These are phyloP conservation scores for Protomyces inouyei DNA, from an alignment of 1,139 yeast genomes.

Conservation along the genomic window DNA sequence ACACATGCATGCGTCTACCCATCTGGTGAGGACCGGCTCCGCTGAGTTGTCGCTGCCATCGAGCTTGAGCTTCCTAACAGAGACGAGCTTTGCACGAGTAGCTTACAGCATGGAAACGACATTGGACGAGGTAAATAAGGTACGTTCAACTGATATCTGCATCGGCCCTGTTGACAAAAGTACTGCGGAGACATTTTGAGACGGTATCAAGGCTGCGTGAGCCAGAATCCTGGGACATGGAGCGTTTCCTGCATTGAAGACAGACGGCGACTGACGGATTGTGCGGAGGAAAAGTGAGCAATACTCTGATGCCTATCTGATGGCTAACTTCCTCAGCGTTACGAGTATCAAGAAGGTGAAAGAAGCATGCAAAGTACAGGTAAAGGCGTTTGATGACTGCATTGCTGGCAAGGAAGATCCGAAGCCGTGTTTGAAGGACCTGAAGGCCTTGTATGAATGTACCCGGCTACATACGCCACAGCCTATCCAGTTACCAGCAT, in stretches of 20 bases:
- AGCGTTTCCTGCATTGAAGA: constrained; percentile 4
- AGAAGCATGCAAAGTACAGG: constrained; percentile 9
- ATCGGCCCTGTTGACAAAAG: neutral
- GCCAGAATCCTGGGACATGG: constrained; percentile 12
- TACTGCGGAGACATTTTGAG: constrained; percentile 5
- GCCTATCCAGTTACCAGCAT: constrained; percentile 12
- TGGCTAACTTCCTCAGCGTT: neutral
- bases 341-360: constrained; percentile 22
- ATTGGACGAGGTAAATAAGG: constrained; percentile 5
- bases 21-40: no score
- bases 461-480: constrained; percentile 14
- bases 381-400: constrained; percentile 16
- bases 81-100: no score
- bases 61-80: no score
- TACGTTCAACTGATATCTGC: neutral
- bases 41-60: no score
- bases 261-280: constrained; percentile 17
- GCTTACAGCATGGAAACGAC: constrained; percentile 9
- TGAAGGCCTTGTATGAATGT: constrained; percentile 14
- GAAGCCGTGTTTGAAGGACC: constrained; percentile 7
- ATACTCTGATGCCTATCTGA: neutral
- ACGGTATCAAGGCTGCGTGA: constrained; percentile 10
- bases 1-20: no score
- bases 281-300: constrained; percentile 21
- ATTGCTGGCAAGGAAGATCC: constrained; percentile 6